phyloP scores from a whole-genome alignment of 2,329 filamentous ascomycete genomes.

The Delphinella strobiligena region DNA sequence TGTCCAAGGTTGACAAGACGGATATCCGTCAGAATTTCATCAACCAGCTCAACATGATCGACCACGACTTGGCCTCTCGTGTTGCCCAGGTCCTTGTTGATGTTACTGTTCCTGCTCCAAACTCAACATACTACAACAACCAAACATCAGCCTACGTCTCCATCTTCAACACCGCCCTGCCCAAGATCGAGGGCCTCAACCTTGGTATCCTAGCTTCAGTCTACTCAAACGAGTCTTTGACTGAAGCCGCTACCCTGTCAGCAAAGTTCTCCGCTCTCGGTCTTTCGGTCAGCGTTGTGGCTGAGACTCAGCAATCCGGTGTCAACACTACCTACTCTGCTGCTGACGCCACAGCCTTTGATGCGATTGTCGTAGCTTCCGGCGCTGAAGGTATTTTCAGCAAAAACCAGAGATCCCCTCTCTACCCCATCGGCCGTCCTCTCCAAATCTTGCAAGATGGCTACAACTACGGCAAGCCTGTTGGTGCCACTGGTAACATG shows the following conservation, averaged over 20 bases:
- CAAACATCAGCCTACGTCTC: conserved; percentile 53
- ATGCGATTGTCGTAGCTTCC: conserved; percentile 56
- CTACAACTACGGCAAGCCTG: conserved; percentile 64
- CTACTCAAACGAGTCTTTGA: conserved; percentile 30
- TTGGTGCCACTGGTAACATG: conserved; percentile 50
- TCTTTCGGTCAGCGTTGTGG: conserved; percentile 48
- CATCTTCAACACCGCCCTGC: conserved; percentile 45
- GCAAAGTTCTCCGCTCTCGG: conserved; percentile 33
- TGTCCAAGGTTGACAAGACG: conserved; percentile 66
- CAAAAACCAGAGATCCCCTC: conserved; percentile 40
- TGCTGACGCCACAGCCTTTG: conserved; percentile 53
- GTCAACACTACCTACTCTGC: conserved; percentile 59
- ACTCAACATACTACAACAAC: conserved; percentile 54
- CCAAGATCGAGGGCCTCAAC: conserved; percentile 49
- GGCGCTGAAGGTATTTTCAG: conserved; percentile 46
- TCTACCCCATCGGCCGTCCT: conserved; percentile 57
- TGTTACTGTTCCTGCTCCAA: conserved; percentile 47
- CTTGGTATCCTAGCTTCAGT: conserved; percentile 50
- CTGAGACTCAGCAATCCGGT: conserved; percentile 41
- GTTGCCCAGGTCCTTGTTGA: conserved; percentile 57
- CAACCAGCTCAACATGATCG: conserved; percentile 55
- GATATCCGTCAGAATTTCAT: conserved; percentile 59
- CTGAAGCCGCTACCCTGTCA: conserved; percentile 41
- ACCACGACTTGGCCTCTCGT: conserved; percentile 54
- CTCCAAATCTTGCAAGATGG: conserved; percentile 63